Conservation (phyloP, 768 basidiomycete genomes). For the Lactarius psammicola region DNA sequence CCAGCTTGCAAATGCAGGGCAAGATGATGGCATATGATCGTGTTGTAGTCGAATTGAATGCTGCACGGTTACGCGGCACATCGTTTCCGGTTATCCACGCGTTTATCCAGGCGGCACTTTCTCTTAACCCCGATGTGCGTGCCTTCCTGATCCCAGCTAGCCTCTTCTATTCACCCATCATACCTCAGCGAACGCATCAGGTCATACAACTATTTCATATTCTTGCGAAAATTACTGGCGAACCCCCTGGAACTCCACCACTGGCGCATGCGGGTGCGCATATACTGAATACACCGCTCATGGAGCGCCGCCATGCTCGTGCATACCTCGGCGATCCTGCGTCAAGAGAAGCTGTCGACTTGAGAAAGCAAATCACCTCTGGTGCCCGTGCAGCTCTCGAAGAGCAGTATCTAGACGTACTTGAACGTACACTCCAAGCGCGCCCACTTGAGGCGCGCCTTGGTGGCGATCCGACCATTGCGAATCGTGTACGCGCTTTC, state of each 20-base stretch:
- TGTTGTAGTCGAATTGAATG: constrained; percentile 74
- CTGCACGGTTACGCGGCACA: constrained; percentile 63
- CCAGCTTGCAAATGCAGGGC: constrained; percentile 79
- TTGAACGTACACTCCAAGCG: constrained; percentile 80
- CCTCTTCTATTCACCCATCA: background rate
- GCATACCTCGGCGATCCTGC: constrained; percentile 67
- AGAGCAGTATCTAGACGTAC: constrained; percentile 81
- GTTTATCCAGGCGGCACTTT: constrained; percentile 62
- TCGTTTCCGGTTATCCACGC: constrained; percentile 77
- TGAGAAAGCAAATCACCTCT: constrained; percentile 71
- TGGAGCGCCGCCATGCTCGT: constrained; percentile 80
- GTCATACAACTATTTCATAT: constrained; percentile 71
- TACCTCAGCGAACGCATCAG: constrained; percentile 49
- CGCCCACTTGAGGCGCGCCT: constrained; percentile 81
- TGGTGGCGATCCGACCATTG: constrained; percentile 87
- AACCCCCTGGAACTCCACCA: constrained; percentile 73
- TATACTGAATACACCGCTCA: constrained; percentile 73
- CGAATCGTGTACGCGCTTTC: constrained; percentile 89
- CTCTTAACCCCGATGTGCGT: constrained; percentile 58
- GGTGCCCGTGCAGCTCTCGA: constrained; percentile 83
- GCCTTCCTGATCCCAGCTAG: constrained; percentile 2
- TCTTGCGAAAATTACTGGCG: constrained; percentile 71
- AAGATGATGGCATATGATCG: constrained; percentile 97
- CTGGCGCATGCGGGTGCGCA: constrained; percentile 79
- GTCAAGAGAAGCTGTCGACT: constrained; percentile 59